A percentile compares a stretch with the other conserved stretches of the same genome.
phyloP scores from a whole-genome alignment of 1,284 basidiomycete species.

The Bjerkandera adusta region DNA sequence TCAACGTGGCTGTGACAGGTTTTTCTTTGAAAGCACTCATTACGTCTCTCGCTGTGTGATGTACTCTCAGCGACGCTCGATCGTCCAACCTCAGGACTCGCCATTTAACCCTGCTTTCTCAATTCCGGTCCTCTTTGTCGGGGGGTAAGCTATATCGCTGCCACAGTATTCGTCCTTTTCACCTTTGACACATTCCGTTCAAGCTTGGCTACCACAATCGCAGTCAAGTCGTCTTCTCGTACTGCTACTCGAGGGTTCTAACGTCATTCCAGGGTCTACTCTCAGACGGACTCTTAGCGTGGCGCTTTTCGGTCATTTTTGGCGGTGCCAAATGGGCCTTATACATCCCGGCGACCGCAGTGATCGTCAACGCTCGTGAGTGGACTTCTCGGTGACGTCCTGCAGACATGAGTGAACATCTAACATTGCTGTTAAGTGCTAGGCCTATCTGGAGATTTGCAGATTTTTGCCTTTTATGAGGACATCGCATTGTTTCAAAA shows the following conservation, averaged over 20 bases:
- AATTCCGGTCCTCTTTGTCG: neutral
- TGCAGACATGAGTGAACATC: neutral
- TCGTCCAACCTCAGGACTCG: neutral
- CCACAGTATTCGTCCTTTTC: neutral
- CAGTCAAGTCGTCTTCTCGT: neutral
- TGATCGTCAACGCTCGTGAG: constrained; percentile 1
- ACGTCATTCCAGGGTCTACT: neutral
- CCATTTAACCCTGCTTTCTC: neutral
- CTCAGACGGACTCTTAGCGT: neutral
- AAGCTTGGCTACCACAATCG: neutral
- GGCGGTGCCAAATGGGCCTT: neutral
- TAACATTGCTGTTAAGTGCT: neutral
- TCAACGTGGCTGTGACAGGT: neutral
- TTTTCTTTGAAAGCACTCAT: neutral
- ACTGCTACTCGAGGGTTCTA: neutral
- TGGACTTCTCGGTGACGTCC: neutral
- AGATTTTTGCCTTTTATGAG: constrained; percentile 1
- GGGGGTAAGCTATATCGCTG: neutral
- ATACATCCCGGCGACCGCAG: neutral
- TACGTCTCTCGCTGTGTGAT: neutral
- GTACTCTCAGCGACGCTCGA: neutral
- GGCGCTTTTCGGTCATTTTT: constrained; percentile 1
- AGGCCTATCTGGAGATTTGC: constrained; percentile 2
- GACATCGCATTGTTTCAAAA: constrained; percentile 16
- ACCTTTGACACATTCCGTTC: neutral